Conservation (phyloP, 2,329 filamentous ascomycete genomes). For the Dothidotthia symphoricarpi region DNA sequence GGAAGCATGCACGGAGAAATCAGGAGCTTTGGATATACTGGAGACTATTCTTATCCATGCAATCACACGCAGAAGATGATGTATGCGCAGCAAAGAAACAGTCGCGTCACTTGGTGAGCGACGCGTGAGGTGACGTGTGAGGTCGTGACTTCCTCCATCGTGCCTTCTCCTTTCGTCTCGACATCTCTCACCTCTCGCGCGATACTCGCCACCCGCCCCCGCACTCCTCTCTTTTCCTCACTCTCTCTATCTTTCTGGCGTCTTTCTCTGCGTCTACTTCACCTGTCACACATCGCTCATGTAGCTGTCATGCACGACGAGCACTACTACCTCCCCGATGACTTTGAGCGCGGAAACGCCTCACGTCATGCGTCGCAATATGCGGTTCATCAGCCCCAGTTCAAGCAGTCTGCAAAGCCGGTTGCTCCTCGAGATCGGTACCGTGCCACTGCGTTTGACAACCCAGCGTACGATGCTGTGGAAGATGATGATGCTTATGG, state of each 20-base stretch:
- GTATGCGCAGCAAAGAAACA: background rate
- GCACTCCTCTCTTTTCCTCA: background rate
- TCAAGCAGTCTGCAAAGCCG: conserved; percentile 8
- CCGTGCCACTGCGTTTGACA: conserved; percentile 17
- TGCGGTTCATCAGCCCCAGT: conserved; percentile 14
- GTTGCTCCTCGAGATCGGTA: conserved; percentile 25
- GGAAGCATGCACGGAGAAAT: too few relatives aligned
- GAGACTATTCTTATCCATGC: too few relatives aligned
- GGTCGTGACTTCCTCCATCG: conserved; percentile 22
- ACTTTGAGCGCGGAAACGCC: conserved; percentile 5
- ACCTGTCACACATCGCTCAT: background rate
- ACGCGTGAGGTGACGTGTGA: conserved; percentile 2
- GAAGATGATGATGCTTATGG: conserved; percentile 27
- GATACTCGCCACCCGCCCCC: background rate
- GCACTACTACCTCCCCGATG: conserved; percentile 9
- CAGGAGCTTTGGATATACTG: too few relatives aligned
- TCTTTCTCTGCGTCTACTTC: background rate
- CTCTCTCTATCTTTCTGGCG: background rate
- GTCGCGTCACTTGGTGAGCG: background rate
- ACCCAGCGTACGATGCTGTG: conserved; percentile 18
- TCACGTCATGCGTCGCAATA: conserved; percentile 9
- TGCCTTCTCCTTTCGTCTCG: conserved; percentile 16
- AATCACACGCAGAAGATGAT: too few relatives aligned
- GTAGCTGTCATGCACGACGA: conserved; percentile 20
- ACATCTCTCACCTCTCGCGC: conserved; percentile 5